These are phyloP conservation scores for Toxicodendron radicans DNA, from an alignment of 345 rosid genomes.

Conservation along the genomic window DNA sequence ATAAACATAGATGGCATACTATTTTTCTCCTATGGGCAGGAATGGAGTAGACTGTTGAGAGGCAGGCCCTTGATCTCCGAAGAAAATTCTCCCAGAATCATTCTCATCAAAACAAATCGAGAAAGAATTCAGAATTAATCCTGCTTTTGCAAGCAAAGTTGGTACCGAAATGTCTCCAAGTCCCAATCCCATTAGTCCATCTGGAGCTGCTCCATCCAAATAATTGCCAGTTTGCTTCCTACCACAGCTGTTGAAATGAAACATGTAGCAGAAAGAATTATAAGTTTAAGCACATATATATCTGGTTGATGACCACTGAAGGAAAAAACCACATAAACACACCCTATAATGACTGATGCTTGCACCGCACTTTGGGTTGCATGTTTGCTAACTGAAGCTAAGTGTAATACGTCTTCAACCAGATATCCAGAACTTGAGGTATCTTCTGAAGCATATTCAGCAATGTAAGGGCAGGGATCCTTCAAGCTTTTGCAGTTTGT, in stretches of 20 bases:
- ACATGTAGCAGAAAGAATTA: neutral
- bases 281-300: constrained; percentile 1
- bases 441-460: constrained; percentile 17
- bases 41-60: constrained; percentile 30
- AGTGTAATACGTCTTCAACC: constrained; percentile 14
- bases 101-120: constrained; percentile 31
- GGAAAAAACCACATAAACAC: neutral
- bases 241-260: constrained; percentile 8
- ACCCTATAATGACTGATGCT: constrained; percentile 17
- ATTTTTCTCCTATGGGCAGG: constrained; percentile 22
- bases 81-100: constrained; percentile 29
- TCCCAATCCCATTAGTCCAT: constrained; percentile 23
- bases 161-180: constrained; percentile 16
- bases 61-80: constrained; percentile 29
- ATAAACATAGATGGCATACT: constrained; percentile 23
- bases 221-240: constrained; percentile 21
- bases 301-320: neutral
- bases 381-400: constrained; percentile 11
- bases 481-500: constrained; percentile 22
- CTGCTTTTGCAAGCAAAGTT: constrained; percentile 16
- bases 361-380: constrained; percentile 8
- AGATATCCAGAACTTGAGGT: constrained; percentile 32
- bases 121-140: constrained; percentile 24
- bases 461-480: constrained; percentile 33
- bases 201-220: constrained; percentile 23